Conservation (phyloP, 106 monocot species). For the Gastrodia elata region DNA sequence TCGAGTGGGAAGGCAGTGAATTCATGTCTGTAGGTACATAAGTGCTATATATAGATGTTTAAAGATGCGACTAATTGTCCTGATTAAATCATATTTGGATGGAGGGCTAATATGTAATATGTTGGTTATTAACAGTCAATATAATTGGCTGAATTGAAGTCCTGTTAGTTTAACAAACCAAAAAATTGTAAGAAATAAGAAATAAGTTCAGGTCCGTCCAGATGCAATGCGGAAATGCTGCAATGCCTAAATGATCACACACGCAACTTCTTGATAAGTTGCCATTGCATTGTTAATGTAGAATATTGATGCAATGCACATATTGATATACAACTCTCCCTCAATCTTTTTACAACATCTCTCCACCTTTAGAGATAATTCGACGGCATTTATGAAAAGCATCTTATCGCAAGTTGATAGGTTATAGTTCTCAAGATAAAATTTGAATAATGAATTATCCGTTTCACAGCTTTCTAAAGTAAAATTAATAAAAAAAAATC, state of each 20-base stretch:
- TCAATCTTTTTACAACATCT: no score
- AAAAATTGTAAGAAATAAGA: not conserved
- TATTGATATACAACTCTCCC: no score
- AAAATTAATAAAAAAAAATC: not conserved
- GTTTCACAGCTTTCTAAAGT: constrained; percentile 1
- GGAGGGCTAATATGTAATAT: not conserved
- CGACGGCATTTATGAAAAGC: not conserved
- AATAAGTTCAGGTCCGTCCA: no score
- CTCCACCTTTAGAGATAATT: no score
- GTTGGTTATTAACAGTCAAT: not conserved
- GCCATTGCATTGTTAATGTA: no score
- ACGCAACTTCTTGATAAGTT: no score
- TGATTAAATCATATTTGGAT: not conserved
- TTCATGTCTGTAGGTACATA: no score
- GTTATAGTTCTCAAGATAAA: not conserved
- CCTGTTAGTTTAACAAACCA: not conserved
- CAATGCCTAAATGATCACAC: not conserved
- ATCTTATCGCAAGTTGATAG: not conserved
- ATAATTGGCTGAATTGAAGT: no score
- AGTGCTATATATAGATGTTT: no score
- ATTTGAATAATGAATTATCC: not conserved
- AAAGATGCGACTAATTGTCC: no score
- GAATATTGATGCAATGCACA: no score
- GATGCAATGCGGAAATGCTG: not conserved
- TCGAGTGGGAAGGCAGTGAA: no score